Evolutionary conservation across 2,329 filamentous ascomycete genomes (phyloP).

Genomic region (Xylariaceae sp.): DNA sequence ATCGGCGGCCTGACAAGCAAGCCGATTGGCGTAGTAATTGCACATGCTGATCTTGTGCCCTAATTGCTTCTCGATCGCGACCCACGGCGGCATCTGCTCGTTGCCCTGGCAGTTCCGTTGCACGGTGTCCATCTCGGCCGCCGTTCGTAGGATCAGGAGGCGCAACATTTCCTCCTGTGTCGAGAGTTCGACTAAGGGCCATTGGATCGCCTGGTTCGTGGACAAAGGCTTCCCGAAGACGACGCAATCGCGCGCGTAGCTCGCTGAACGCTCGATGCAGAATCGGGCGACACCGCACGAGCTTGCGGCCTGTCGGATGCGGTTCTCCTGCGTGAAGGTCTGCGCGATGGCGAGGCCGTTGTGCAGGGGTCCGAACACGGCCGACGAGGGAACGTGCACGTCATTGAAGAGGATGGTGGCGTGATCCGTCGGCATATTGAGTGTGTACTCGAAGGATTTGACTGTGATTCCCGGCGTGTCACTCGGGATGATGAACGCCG

Average conservation of each 20-base stretch:
- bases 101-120: slow-evolving; percentile 32
- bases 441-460: slow-evolving; percentile 57
- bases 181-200: slow-evolving; percentile 56
- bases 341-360: slow-evolving; percentile 56
- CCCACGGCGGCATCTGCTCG: slow-evolving; percentile 34
- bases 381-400: slow-evolving; percentile 50
- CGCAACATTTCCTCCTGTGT: slow-evolving; percentile 59
- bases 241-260: slow-evolving; percentile 49
- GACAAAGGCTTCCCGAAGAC: slow-evolving; percentile 54
- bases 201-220: slow-evolving; percentile 58
- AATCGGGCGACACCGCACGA: slow-evolving; percentile 55
- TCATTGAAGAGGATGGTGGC: slow-evolving; percentile 53
- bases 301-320: slow-evolving; percentile 58
- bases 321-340: slow-evolving; percentile 61
- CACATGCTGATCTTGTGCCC: slow-evolving; percentile 61
- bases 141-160: slow-evolving; percentile 56
- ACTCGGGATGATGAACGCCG: slow-evolving; percentile 54
- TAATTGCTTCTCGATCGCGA: slow-evolving; percentile 53
- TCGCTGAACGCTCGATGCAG: slow-evolving; percentile 53
- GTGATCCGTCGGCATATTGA: slow-evolving; percentile 64
- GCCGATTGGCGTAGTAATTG: slow-evolving; percentile 59
- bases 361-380: slow-evolving; percentile 48
- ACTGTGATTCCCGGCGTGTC: slow-evolving; percentile 48
- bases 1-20: slow-evolving; percentile 57
- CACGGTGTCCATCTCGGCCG: slow-evolving; percentile 55